A percentile compares a stretch with the other conserved stretches of the same genome.
These are phyloP conservation scores for Priceomyces castillae DNA, from an alignment of 805 yeast species.

Conservation along the genomic window DNA sequence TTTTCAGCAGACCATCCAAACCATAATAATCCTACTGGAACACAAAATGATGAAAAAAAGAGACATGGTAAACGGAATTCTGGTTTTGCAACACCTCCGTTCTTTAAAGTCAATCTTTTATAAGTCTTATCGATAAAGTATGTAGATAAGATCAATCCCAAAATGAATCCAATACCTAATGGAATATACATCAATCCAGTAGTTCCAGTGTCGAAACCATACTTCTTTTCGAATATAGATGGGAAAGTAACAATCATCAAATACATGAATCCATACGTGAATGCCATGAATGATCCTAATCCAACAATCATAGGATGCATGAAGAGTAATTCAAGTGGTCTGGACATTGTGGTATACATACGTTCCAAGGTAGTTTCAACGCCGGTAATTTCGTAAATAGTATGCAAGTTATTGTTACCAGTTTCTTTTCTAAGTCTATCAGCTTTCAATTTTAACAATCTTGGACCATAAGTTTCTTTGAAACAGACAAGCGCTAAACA, in stretches of 20 bases:
- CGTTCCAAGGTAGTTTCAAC: slow-evolving; percentile 23
- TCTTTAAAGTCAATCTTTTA: slow-evolving; percentile 19
- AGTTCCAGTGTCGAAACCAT: slow-evolving; percentile 31
- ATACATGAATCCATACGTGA: slow-evolving; percentile 41
- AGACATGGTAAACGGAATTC: slow-evolving; percentile 39
- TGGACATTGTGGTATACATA: slow-evolving; percentile 22
- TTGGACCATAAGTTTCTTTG: slow-evolving; percentile 37
- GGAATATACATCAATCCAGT: slow-evolving; percentile 39
- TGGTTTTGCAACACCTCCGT: slow-evolving; percentile 35
- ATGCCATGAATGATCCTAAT: slow-evolving; percentile 41
- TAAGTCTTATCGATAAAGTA: slow-evolving; percentile 24
- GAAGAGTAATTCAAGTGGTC: slow-evolving; percentile 33
- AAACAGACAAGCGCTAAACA: slow-evolving; percentile 28
- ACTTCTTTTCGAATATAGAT: slow-evolving; percentile 24
- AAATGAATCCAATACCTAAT: slow-evolving; percentile 35
- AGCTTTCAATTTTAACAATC: slow-evolving; percentile 28
- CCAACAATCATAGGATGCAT: slow-evolving; percentile 40
- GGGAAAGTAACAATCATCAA: slow-evolving; percentile 41
- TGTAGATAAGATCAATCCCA: slow-evolving; percentile 35
- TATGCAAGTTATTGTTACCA: slow-evolving; percentile 36
- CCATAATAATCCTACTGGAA: slow-evolving; percentile 38
- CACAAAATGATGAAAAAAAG: slow-evolving; percentile 28
- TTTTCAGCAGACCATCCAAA: slow-evolving; percentile 41
- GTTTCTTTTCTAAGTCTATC: slow-evolving; percentile 27
- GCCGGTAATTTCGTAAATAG: slow-evolving; percentile 35